Percentiles rank a stretch among this genome's conserved stretches.
phyloP scores from a whole-genome alignment of 1,139 yeast genomes.

The Sporopachydermia cereana region DNA sequence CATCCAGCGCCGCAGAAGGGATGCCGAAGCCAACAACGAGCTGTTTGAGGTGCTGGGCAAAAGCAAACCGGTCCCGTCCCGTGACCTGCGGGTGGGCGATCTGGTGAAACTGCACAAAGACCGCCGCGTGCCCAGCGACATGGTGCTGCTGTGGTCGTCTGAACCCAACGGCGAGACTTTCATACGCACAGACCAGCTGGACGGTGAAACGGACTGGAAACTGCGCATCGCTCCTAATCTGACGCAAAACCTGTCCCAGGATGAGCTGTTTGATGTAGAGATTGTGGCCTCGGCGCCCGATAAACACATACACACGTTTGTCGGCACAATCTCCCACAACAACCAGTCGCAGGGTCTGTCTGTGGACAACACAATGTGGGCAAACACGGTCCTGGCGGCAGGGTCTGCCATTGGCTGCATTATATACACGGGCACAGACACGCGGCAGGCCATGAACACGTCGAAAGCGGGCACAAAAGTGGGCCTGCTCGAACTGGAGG shows the following conservation, averaged over 20 bases:
- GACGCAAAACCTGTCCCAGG: conserved; percentile 48
- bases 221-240: conserved; percentile 56
- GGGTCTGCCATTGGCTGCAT: conserved; percentile 86
- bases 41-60: conserved; percentile 55
- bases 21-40: conserved; percentile 79
- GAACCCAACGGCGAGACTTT: conserved; percentile 82
- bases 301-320: conserved; percentile 69
- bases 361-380: conserved; percentile 94
- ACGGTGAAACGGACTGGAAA: conserved; percentile 99
- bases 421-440: conserved; percentile 83
- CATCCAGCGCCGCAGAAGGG: conserved; percentile 79
- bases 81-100: conserved; percentile 75
- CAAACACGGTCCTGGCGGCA: conserved; percentile 91
- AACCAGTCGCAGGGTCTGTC: conserved; percentile 55
- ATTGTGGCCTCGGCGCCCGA: conserved; percentile 69
- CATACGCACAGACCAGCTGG: conserved; percentile 92
- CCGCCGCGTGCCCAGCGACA: conserved; percentile 85
- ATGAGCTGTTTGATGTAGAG: conserved; percentile 35
- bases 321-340: conserved; percentile 54
- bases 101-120: conserved; percentile 73
- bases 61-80: conserved; percentile 36
- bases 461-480: conserved; percentile 83
- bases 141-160: conserved; percentile 73
- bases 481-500: conserved; percentile 82
- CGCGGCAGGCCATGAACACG: conserved; percentile 91